Evolutionary conservation across 805 yeast species (phyloP).

Genomic region (Saturnispora sanitii): DNA sequence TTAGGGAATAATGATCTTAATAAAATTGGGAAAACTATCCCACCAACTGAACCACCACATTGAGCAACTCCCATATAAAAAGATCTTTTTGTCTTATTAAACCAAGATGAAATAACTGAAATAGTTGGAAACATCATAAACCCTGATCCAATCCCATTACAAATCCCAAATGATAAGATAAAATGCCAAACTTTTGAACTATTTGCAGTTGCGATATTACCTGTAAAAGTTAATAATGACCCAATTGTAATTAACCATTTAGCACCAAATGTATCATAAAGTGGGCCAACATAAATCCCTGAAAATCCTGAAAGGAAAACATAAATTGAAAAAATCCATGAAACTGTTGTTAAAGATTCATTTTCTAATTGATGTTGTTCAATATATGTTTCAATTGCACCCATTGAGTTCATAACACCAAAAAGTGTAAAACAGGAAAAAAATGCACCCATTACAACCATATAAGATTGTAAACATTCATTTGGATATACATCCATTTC

Average conservation of each 20-base stretch:
- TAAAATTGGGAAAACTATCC: slow-evolving; percentile 38
- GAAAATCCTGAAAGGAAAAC: slow-evolving; percentile 39
- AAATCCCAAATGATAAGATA: slow-evolving; percentile 47
- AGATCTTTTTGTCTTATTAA: slow-evolving; percentile 40
- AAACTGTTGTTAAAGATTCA: slow-evolving; percentile 37
- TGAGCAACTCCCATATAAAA: slow-evolving; percentile 38
- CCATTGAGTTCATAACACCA: slow-evolving; percentile 49
- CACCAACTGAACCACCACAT: slow-evolving; percentile 46
- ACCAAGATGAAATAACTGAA: slow-evolving; percentile 61
- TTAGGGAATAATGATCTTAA: slow-evolving; percentile 34
- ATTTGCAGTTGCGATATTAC: slow-evolving; percentile 47
- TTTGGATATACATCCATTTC: slow-evolving; percentile 36
- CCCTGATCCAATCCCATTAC: slow-evolving; percentile 51
- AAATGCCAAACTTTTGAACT: slow-evolving; percentile 49
- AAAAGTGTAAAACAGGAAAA: slow-evolving; percentile 41
- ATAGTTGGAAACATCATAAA: slow-evolving; percentile 51
- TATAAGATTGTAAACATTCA: slow-evolving; percentile 40
- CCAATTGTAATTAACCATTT: slow-evolving; percentile 35
- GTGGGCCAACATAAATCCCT: slow-evolving; percentile 32
- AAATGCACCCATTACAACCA: slow-evolving; percentile 47
- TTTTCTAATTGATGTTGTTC: slow-evolving; percentile 42
- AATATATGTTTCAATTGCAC: slow-evolving; percentile 54
- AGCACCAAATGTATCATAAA: slow-evolving; percentile 56
- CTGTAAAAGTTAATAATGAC: slow-evolving; percentile 36
- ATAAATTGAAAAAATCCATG: slow-evolving; percentile 60